Conservation (phyloP, 192 early-diverging fungal species). For the Coemansia javaensis region DNA sequence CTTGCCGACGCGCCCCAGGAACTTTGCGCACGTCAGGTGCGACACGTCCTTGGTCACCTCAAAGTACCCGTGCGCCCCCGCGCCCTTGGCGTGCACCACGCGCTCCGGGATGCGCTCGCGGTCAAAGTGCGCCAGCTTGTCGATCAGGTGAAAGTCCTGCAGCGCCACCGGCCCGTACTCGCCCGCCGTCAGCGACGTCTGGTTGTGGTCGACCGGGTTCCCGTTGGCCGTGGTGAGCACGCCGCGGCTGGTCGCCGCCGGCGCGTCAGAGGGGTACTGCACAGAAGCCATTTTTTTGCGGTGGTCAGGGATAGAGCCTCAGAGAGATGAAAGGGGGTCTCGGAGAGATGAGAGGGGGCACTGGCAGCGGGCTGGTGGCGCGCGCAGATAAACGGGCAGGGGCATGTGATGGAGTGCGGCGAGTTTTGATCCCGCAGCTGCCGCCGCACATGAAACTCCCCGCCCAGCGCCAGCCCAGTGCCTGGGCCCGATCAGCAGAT, state of each 20-base stretch:
- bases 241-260: conserved; percentile 35
- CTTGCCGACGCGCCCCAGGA: conserved; percentile 66
- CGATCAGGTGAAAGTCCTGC: conserved; percentile 72
- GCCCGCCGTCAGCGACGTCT: conserved; percentile 67
- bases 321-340: too few species aligned
- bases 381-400: too few species aligned
- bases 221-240: conserved; percentile 57
- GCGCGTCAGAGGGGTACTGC: conserved; percentile 42
- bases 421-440: too few species aligned
- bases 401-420: too few species aligned
- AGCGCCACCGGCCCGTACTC: conserved; percentile 60
- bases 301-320: too few species aligned
- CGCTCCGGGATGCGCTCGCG: conserved; percentile 82
- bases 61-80: conserved; percentile 80
- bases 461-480: too few species aligned
- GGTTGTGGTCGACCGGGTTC: conserved; percentile 72
- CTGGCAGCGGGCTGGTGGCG: too few species aligned
- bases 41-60: conserved; percentile 70
- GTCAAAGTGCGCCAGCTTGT: conserved; percentile 80
- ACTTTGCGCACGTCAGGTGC: conserved; percentile 67
- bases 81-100: conserved; percentile 83
- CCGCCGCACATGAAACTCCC: too few species aligned
- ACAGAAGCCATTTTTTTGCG: too few species aligned
- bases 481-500: too few species aligned
- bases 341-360: too few species aligned